Evolutionary conservation across 306 rosid genomes (phyloP).

Genomic region (Ormosia semicastrata): DNA sequence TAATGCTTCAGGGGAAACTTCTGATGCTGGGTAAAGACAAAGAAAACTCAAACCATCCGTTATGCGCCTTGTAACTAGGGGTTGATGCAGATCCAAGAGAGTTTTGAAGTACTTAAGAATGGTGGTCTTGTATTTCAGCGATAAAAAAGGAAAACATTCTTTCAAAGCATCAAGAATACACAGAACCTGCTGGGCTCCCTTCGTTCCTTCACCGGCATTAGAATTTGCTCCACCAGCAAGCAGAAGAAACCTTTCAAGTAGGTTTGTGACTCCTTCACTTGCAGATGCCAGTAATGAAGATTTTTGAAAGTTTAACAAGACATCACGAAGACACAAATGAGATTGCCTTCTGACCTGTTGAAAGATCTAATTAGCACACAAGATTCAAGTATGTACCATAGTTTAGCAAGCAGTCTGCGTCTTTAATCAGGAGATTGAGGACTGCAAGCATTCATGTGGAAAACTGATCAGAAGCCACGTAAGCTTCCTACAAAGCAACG

Average conservation of each 20-base stretch:
- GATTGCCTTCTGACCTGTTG: constrained; percentile 84
- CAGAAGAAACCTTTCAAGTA: constrained; percentile 59
- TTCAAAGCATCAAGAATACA: constrained; percentile 74
- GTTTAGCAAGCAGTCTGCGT: not conserved
- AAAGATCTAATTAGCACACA: constrained; percentile 30
- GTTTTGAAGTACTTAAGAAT: constrained; percentile 66
- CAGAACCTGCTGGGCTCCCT: constrained; percentile 76
- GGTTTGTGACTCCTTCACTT: constrained; percentile 57
- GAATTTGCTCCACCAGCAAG: constrained; percentile 68
- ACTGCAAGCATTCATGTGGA: not conserved
- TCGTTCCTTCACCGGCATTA: constrained; percentile 47
- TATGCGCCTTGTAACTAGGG: constrained; percentile 70
- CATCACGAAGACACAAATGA: constrained; percentile 57
- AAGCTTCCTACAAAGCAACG: not conserved
- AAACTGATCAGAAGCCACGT: not conserved
- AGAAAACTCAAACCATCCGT: constrained; percentile 69
- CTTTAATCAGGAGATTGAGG: not conserved
- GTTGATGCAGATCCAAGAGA: constrained; percentile 67
- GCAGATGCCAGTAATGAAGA: constrained; percentile 50
- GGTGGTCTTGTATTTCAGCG: constrained; percentile 51
- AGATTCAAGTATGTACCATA: not conserved
- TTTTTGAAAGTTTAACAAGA: constrained; percentile 50
- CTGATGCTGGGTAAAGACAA: constrained; percentile 49
- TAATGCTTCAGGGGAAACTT: constrained; percentile 59
- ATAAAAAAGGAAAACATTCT: constrained; percentile 72